Percentiles rank a stretch among this genome's conserved stretches.
These are phyloP conservation scores for Cadophora gregata DNA, from an alignment of 2,329 filamentous ascomycete species.

Conservation along the genomic window DNA sequence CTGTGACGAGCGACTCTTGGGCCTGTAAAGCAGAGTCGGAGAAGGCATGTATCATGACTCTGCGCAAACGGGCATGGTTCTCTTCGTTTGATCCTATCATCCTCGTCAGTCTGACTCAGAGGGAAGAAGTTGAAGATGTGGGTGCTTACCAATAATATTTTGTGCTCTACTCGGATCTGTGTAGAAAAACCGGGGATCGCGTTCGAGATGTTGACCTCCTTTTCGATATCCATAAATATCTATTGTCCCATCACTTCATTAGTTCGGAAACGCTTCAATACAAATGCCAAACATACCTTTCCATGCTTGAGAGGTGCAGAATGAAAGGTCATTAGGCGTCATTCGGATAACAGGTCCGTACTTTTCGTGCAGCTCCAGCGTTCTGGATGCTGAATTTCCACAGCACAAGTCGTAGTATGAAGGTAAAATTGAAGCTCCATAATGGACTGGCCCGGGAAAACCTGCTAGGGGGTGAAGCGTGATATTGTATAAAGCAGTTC, in stretches of 20 bases:
- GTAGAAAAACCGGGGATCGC: background rate
- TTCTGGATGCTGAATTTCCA: slow-evolving; percentile 2
- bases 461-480: background rate
- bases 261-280: too few relatives aligned
- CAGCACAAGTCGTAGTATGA: background rate
- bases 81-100: background rate
- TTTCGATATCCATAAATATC: slow-evolving; percentile 11
- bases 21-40: background rate
- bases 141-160: slow-evolving; percentile 3
- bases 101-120: background rate
- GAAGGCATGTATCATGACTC: slow-evolving; percentile 8
- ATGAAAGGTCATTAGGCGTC: slow-evolving; percentile 12
- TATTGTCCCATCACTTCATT: too few relatives aligned
- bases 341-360: slow-evolving; percentile 16
- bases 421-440: background rate
- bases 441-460: background rate
- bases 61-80: background rate
- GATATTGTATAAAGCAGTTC: background rate
- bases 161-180: background rate
- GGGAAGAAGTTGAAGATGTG: background rate
- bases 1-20: background rate
- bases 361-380: slow-evolving; percentile 5
- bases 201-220: background rate
- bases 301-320: slow-evolving; percentile 5
- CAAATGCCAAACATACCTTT: background rate